These are phyloP conservation scores for Crithidia expoeki DNA, from an alignment of 208 protist genomes.

Conservation along the genomic window DNA sequence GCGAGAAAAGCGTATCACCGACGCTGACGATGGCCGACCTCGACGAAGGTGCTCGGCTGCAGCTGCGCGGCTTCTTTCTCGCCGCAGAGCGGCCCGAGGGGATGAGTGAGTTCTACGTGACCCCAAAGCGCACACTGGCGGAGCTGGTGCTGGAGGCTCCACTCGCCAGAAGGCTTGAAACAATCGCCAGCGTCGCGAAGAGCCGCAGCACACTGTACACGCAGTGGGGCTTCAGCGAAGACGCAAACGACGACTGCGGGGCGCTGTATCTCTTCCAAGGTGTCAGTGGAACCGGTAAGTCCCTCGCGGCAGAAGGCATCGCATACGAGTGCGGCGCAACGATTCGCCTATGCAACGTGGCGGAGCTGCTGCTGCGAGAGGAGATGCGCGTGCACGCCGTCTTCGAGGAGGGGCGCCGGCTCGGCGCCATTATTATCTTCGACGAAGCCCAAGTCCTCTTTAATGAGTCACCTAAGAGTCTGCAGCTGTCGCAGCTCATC, in stretches of 20 bases:
- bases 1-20: slow-evolving; percentile 68
- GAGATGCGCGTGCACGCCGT: slow-evolving; percentile 62
- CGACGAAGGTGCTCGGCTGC: slow-evolving; percentile 76
- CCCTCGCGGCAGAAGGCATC: slow-evolving; percentile 87
- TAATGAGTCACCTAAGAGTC: slow-evolving; percentile 65
- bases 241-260: slow-evolving; percentile 40
- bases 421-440: slow-evolving; percentile 89
- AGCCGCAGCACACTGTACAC: slow-evolving; percentile 85
- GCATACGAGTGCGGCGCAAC: slow-evolving; percentile 90
- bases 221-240: slow-evolving; percentile 88
- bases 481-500: slow-evolving; percentile 76
- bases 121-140: slow-evolving; percentile 70
- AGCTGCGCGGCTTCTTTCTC: slow-evolving; percentile 90
- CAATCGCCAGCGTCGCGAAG: slow-evolving; percentile 72
- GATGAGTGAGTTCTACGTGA: slow-evolving; percentile 67
- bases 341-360: slow-evolving; percentile 87
- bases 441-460: slow-evolving; percentile 89
- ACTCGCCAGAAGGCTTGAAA: slow-evolving; percentile 51
- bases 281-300: slow-evolving; percentile 87
- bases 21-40: slow-evolving; percentile 76
- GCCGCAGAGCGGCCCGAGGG: slow-evolving; percentile 57
- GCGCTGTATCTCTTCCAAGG: slow-evolving; percentile 77
- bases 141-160: slow-evolving; percentile 72
- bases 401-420: slow-evolving; percentile 80
- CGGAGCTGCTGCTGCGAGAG: slow-evolving; percentile 61